Percentiles rank a stretch among this genome's conserved stretches.
Evolutionary conservation across 1,284 basidiomycete genomes (phyloP).

Genomic region (Austroboletus niveus): DNA sequence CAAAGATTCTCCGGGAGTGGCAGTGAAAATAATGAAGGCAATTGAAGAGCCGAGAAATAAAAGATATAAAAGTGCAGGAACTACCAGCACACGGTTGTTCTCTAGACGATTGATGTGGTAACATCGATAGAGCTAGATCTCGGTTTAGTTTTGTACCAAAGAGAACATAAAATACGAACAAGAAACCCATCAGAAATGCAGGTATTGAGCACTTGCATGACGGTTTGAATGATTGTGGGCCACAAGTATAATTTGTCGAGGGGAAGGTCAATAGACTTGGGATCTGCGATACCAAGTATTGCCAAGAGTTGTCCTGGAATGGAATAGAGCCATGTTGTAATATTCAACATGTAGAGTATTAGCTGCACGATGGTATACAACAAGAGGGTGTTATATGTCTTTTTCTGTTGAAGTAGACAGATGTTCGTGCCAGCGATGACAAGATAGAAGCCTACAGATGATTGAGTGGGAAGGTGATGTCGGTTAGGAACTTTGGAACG

Average conservation of each 20-base stretch:
- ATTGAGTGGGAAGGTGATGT: too few relatives aligned
- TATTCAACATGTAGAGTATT: too few relatives aligned
- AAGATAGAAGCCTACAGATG: too few relatives aligned
- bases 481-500: too few relatives aligned
- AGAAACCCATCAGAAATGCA: slow-evolving; percentile 27
- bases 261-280: too few relatives aligned
- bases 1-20: slow-evolving; percentile 4
- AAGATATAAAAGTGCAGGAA: slow-evolving; percentile 14
- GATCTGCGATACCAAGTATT: too few relatives aligned
- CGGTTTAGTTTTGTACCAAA: background rate
- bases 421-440: too few relatives aligned
- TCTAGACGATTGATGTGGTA: slow-evolving; percentile 16
- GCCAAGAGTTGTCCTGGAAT: too few relatives aligned
- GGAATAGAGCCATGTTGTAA: too few relatives aligned
- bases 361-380: too few relatives aligned
- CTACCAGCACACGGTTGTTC: background rate
- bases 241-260: slow-evolving; percentile 12
- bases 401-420: too few relatives aligned
- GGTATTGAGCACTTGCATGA: slow-evolving; percentile 21
- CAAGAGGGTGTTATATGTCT: too few relatives aligned
- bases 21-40: slow-evolving; percentile 13
- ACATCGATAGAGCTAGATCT: slow-evolving; percentile 23
- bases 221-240: slow-evolving; percentile 8
- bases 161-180: slow-evolving; percentile 6
- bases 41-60: slow-evolving; percentile 14